Evolutionary conservation across 345 rosid genomes (phyloP).

Genomic region (Lagerstroemia speciosa): DNA sequence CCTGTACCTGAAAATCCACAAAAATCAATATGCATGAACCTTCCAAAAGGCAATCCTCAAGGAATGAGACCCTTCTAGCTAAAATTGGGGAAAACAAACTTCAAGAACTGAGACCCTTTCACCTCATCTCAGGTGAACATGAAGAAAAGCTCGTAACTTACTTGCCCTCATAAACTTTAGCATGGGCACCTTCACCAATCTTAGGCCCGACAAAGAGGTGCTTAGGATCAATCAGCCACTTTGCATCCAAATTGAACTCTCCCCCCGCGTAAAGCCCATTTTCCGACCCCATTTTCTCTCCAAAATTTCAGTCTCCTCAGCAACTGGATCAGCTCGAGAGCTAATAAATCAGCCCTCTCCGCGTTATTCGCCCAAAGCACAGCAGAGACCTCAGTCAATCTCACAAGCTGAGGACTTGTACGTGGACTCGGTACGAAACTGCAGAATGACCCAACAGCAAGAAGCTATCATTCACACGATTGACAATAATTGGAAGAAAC

Average conservation of each 20-base stretch:
- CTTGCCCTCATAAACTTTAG: conserved; percentile 98
- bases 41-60: neutral
- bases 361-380: neutral
- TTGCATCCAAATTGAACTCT: conserved; percentile 62
- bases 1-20: conserved; percentile 41
- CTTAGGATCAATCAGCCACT: conserved; percentile 89
- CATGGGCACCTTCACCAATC: conserved; percentile 99
- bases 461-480: neutral
- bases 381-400: neutral
- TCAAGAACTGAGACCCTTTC: neutral
- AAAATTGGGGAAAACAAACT: neutral
- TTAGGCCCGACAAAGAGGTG: conserved; percentile 91
- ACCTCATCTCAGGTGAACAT: neutral
- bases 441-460: neutral
- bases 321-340: neutral
- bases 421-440: neutral
- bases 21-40: neutral
- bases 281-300: conserved; percentile 69
- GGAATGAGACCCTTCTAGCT: neutral
- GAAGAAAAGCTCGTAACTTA: conserved; percentile 37
- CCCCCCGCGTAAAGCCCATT: conserved; percentile 49
- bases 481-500: neutral
- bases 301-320: neutral
- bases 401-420: neutral
- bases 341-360: neutral